Conservation (phyloP, 176 grass and related monocot species). For the Phoenix roebelenii region DNA sequence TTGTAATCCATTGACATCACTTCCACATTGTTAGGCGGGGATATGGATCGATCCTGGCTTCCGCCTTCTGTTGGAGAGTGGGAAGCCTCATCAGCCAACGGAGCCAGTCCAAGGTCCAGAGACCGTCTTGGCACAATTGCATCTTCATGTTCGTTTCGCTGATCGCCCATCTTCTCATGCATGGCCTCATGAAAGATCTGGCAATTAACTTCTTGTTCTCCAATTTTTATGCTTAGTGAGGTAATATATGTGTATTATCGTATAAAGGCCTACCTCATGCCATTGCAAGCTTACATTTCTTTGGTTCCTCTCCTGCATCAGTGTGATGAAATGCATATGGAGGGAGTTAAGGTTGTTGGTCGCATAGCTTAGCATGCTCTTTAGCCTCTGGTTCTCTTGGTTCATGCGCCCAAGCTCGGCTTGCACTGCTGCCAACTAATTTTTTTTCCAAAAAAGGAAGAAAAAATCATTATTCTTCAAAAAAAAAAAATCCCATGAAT, state of each 20-base stretch:
- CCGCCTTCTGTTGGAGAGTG: constrained; percentile 69
- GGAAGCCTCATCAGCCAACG: constrained; percentile 28
- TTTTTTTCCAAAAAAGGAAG: no score
- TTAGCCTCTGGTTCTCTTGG: constrained; percentile 83
- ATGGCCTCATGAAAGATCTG: neutral
- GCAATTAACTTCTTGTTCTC: no score
- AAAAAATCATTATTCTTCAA: no score
- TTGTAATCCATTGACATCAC: no score
- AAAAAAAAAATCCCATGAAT: no score
- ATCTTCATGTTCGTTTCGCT: neutral
- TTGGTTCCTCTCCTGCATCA: constrained; percentile 49
- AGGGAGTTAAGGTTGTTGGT: constrained; percentile 66
- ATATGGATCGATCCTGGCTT: constrained; percentile 37
- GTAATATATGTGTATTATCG: no score
- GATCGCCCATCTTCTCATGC: neutral
- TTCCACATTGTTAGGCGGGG: constrained; percentile 10
- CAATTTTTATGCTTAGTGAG: no score
- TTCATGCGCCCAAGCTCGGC: constrained; percentile 64
- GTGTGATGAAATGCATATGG: constrained; percentile 53
- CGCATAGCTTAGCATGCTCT: constrained; percentile 55
- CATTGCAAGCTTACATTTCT: neutral
- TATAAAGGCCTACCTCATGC: constrained; percentile 13
- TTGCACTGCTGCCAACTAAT: constrained; percentile 49
- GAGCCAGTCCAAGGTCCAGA: constrained; percentile 30
- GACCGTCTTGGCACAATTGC: constrained; percentile 44